Evolutionary conservation across 331 rosid species (phyloP).

Genomic region (Acacia pycnantha): DNA sequence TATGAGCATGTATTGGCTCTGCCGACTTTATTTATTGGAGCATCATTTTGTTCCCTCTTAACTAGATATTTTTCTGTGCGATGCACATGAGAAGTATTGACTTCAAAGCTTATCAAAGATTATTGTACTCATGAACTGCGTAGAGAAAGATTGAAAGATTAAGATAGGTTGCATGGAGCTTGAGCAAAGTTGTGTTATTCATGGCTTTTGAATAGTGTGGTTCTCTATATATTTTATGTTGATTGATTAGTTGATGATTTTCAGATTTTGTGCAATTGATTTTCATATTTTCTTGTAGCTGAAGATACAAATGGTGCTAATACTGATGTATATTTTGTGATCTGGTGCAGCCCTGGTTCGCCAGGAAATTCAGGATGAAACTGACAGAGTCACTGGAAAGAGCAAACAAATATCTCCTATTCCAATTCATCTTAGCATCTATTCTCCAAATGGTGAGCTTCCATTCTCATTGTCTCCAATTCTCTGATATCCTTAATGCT

Average conservation of each 20-base stretch:
- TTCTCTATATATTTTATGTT: not conserved
- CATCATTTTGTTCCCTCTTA: not conserved
- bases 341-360: constrained; percentile 63
- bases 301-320: not conserved
- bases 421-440: constrained; percentile 97
- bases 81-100: not conserved
- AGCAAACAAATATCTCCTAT: constrained; percentile 79
- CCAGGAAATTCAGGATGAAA: constrained; percentile 87
- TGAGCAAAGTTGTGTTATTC: not conserved
- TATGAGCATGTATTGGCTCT: not conserved
- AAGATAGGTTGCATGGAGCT: not conserved
- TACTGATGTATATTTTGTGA: not conserved
- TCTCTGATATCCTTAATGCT: not conserved
- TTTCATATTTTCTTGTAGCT: not conserved
- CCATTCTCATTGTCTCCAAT: constrained; percentile 3
- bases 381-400: constrained; percentile 86
- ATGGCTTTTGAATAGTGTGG: not conserved
- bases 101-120: not conserved
- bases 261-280: not conserved
- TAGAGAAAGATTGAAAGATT: not conserved
- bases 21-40: not conserved
- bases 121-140: not conserved
- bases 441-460: constrained; percentile 78
- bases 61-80: not conserved
- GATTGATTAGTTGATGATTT: not conserved